Percentiles rank a stretch among this genome's conserved stretches.
phyloP scores from a whole-genome alignment of 805 yeast species.

The Henningerozyma blattae region DNA sequence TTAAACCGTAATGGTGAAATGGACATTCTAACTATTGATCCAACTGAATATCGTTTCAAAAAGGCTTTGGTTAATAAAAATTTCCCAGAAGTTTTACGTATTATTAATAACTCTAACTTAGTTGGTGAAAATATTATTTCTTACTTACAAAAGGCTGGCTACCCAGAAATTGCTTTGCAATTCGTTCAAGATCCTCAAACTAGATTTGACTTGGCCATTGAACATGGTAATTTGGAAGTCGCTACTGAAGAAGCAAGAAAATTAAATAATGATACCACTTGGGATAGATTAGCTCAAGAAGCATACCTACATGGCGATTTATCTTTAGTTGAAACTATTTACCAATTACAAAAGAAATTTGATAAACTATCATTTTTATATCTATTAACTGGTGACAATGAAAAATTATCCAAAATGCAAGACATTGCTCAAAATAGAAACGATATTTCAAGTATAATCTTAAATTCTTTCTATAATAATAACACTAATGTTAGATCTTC shows the following conservation, averaged over 20 bases:
- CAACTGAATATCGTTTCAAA: conserved; percentile 95
- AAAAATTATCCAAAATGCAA: conserved; percentile 73
- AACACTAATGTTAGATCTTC: conserved; percentile 65
- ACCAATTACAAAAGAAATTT: conserved; percentile 75
- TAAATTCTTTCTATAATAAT: conserved; percentile 68
- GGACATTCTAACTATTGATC: conserved; percentile 70
- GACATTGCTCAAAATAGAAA: conserved; percentile 37
- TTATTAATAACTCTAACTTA: conserved; percentile 76
- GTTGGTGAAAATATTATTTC: conserved; percentile 97
- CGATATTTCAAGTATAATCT: conserved; percentile 67
- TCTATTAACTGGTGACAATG: conserved; percentile 67
- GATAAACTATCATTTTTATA: conserved; percentile 87
- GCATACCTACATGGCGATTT: conserved; percentile 86
- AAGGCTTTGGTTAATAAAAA: conserved; percentile 82
- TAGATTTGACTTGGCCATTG: conserved; percentile 88
- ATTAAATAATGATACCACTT: conserved; percentile 52
- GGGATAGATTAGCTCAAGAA: conserved; percentile 77
- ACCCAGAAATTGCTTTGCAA: conserved; percentile 94
- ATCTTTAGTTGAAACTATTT: conserved; percentile 72
- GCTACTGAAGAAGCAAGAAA: conserved; percentile 84
- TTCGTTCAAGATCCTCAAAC: conserved; percentile 96
- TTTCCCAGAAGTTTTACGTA: conserved; percentile 81
- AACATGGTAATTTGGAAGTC: conserved; percentile 76
- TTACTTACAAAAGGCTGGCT: conserved; percentile 87
- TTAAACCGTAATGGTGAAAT: conserved; percentile 79